phyloP scores from a whole-genome alignment of 306 rosid genomes.

The Echinosophora koreensis region DNA sequence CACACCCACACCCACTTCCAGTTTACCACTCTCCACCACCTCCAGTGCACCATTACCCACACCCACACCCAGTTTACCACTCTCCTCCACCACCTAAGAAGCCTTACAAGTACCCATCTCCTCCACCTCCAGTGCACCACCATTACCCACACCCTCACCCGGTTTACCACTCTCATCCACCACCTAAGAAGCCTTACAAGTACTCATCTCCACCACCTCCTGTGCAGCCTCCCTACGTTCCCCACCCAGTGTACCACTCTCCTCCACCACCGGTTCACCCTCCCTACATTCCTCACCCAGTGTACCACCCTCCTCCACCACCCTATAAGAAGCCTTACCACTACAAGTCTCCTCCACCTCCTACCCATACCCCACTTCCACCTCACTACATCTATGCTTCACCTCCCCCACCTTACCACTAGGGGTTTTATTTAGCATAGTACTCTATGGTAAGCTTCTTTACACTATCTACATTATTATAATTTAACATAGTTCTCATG shows the following conservation, averaged over 20 bases:
- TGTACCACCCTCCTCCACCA: slow-evolving; percentile 40
- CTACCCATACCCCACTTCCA: slow-evolving; percentile 46
- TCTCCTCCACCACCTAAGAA: slow-evolving; percentile 57
- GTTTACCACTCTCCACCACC: slow-evolving; percentile 54
- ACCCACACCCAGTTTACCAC: slow-evolving; percentile 39
- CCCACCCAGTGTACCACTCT: slow-evolving; percentile 6
- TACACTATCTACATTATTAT: neutral
- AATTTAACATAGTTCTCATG: neutral
- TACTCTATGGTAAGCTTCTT: slow-evolving; percentile 54
- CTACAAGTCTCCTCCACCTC: slow-evolving; percentile 7
- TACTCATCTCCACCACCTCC: slow-evolving; percentile 19
- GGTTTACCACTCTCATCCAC: slow-evolving; percentile 6
- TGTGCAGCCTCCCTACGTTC: neutral
- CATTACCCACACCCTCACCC: slow-evolving; percentile 6
- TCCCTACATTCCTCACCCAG: slow-evolving; percentile 3
- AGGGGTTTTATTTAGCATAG: slow-evolving; percentile 46
- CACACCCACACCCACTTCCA: slow-evolving; percentile 13
- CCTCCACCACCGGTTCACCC: neutral
- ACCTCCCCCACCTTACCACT: slow-evolving; percentile 86
- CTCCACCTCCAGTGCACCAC: slow-evolving; percentile 45
- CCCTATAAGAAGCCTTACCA: slow-evolving; percentile 16
- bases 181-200: neutral
- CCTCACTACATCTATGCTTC: slow-evolving; percentile 66
- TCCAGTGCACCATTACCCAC: too few species aligned
- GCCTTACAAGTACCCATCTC: slow-evolving; percentile 44